These are phyloP conservation scores for Trichoderma virens DNA, from an alignment of 495 filamentous ascomycete genomes.

Conservation along the genomic window DNA sequence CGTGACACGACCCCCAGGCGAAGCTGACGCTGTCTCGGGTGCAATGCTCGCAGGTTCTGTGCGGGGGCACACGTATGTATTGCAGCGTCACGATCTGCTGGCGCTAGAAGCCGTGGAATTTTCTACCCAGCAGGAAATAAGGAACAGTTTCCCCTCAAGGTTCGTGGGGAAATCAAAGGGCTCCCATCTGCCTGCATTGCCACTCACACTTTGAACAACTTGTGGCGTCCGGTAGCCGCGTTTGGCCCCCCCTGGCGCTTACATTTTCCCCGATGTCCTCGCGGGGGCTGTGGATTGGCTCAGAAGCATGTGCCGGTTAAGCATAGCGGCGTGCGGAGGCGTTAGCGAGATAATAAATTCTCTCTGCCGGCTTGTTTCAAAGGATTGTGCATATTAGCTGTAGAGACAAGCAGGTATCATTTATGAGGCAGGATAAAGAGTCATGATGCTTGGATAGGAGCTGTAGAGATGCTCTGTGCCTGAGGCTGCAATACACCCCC, in stretches of 20 bases:
- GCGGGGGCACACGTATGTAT: background rate
- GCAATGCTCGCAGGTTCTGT: background rate
- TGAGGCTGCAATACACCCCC: background rate
- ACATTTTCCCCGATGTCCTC: background rate
- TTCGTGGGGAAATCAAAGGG: background rate
- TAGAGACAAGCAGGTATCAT: too few species aligned
- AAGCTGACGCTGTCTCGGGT: background rate
- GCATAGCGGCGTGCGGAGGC: slow-evolving; percentile 1
- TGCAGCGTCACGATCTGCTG: background rate
- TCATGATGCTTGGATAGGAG: too few species aligned
- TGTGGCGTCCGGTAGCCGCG: background rate
- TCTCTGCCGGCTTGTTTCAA: background rate
- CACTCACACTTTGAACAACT: background rate
- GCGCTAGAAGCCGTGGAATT: slow-evolving; percentile 2
- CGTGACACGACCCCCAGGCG: background rate
- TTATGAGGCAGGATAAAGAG: too few species aligned
- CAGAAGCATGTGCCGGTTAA: background rate
- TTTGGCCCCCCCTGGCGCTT: background rate
- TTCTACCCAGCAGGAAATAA: background rate
- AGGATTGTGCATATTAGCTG: too few species aligned
- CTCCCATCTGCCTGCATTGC: background rate
- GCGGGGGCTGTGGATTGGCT: background rate
- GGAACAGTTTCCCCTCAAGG: background rate
- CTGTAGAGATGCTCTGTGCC: too few species aligned
- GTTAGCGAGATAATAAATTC: background rate